Conservation (phyloP, 2,329 filamentous ascomycete genomes). For the Ascochyta pisi region DNA sequence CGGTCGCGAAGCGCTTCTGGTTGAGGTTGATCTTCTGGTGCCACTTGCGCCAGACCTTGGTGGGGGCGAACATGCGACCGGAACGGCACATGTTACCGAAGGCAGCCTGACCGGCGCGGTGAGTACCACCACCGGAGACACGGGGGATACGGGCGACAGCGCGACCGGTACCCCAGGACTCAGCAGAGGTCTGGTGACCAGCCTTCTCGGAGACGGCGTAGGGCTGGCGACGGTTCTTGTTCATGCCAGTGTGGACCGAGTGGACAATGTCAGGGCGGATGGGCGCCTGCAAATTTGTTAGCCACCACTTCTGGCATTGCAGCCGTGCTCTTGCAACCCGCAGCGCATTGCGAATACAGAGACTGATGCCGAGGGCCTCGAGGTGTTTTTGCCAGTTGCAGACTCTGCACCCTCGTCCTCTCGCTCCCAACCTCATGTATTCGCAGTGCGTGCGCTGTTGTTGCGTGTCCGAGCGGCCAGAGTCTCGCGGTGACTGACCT, state of each 20-base stretch:
- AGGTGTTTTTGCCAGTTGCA: not conserved
- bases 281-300: conserved; percentile 62
- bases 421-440: conserved; percentile 8
- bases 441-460: conserved; percentile 20
- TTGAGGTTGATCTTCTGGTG: conserved; percentile 99
- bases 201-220: conserved; percentile 99
- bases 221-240: conserved; percentile 99
- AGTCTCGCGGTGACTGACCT: conserved; percentile 48
- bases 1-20: conserved; percentile 98
- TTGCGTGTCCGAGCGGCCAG: conserved; percentile 2
- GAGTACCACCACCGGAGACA: conserved; percentile 99
- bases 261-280: conserved; percentile 99
- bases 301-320: not conserved
- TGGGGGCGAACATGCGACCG: conserved; percentile 99
- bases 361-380: not conserved
- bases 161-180: conserved; percentile 99
- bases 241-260: conserved; percentile 98
- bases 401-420: not conserved
- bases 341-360: not conserved
- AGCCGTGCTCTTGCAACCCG: not conserved
- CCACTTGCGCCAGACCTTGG: conserved; percentile 99
- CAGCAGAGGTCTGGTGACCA: conserved; percentile 99
- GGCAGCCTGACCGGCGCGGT: conserved; percentile 99
- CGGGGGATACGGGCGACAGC: conserved; percentile 99
- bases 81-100: conserved; percentile 99